Evolutionary conservation across 83 land plant species (phyloP).

Genomic region (Thuja plicata): DNA sequence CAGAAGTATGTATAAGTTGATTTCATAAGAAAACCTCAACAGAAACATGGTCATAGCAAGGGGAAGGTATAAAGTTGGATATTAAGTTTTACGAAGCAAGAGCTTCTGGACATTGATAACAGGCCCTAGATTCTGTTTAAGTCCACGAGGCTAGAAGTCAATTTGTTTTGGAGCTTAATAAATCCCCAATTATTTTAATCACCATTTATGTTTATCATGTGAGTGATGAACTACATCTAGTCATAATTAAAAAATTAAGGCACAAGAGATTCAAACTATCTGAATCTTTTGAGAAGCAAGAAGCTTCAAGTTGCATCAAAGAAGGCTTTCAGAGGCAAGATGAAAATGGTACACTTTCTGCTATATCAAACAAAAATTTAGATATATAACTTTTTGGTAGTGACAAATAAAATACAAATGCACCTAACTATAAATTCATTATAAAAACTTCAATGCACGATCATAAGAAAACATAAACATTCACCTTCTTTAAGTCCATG

Average conservation of each 20-base stretch:
- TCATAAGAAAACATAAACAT: background rate
- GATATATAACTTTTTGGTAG: background rate
- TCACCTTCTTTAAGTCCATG: background rate
- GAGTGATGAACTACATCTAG: background rate
- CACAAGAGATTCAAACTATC: background rate
- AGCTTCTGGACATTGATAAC: background rate
- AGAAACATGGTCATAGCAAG: background rate
- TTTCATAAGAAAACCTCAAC: background rate
- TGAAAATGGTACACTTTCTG: background rate
- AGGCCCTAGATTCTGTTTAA: background rate
- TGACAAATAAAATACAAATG: background rate
- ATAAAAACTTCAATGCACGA: background rate
- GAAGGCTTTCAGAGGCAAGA: background rate
- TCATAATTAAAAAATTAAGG: background rate
- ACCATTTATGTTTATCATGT: background rate
- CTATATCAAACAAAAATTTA: background rate
- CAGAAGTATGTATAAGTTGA: background rate
- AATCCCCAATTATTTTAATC: background rate
- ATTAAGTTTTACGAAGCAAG: background rate
- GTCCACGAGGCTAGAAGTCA: background rate
- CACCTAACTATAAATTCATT: background rate
- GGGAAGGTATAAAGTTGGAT: background rate
- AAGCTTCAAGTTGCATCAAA: background rate
- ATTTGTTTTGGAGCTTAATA: background rate
- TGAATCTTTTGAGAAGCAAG: background rate